phyloP scores from a whole-genome alignment of 176 grass and related monocot genomes.

The maize (Zea mays) region Zm-B73-REFERENCE-NAM-5.0 NC_050104.1:140537501-140538000 shows the following conservation, averaged over 20 bases:
- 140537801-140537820: slow-evolving; percentile 95
- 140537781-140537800: slow-evolving; percentile 96
- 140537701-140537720: slow-evolving; percentile 88
- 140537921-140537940: slow-evolving; percentile 13
- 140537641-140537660: slow-evolving; percentile 98
- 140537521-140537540: slow-evolving; percentile 1
- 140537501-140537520: neutral
- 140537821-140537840: slow-evolving; percentile 83
- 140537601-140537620: slow-evolving; percentile 84
- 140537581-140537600: slow-evolving; percentile 90
- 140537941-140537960: neutral
- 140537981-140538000: neutral
- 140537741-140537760: slow-evolving; percentile 95
- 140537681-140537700: slow-evolving; percentile 82
- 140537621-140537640: slow-evolving; percentile 88
- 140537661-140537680: slow-evolving; percentile 94
- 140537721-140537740: slow-evolving; percentile 93
- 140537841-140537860: slow-evolving; percentile 83
- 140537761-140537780: slow-evolving; percentile 99
- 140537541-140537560: slow-evolving; percentile 12
- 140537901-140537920: neutral
- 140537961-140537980: neutral
- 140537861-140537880: slow-evolving; percentile 26
- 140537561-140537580: slow-evolving; percentile 80
- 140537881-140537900: slow-evolving; percentile 14